Percentiles rank a stretch among this genome's conserved stretches.
Conservation (phyloP, 2,329 filamentous ascomycete genomes). For the Zasmidium angulare region DNA sequence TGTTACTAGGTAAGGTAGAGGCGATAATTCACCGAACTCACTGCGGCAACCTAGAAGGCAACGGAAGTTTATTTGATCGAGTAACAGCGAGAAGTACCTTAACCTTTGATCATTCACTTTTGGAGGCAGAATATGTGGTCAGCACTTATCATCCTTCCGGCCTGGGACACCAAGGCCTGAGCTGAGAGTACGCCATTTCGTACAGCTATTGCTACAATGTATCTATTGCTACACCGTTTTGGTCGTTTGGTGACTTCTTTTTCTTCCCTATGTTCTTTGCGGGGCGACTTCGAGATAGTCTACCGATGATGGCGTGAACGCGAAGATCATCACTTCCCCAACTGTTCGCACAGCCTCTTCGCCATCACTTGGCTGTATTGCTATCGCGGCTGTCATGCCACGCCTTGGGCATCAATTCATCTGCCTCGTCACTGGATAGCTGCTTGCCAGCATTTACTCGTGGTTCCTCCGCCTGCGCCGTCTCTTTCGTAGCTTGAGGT, state of each 20-base stretch:
- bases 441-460: constrained; percentile 30
- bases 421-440: constrained; percentile 40
- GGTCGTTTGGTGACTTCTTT: no score
- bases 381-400: constrained; percentile 42
- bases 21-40: neutral
- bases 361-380: constrained; percentile 3
- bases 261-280: no score
- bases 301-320: no score
- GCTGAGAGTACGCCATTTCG: neutral
- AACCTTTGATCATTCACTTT: neutral
- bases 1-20: neutral
- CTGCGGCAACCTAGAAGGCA: neutral
- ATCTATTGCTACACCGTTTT: neutral
- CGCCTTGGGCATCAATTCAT: constrained; percentile 50
- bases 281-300: no score
- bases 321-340: no score
- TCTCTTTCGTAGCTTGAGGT: neutral
- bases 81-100: neutral
- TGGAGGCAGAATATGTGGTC: no score
- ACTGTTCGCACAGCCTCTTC: no score
- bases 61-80: neutral
- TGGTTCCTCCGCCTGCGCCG: constrained; percentile 22
- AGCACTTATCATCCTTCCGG: no score
- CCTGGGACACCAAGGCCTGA: neutral
- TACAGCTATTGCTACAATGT: neutral